Conservation (phyloP, 2,329 filamentous ascomycete genomes). For the Beauveria rudraprayagi region DNA sequence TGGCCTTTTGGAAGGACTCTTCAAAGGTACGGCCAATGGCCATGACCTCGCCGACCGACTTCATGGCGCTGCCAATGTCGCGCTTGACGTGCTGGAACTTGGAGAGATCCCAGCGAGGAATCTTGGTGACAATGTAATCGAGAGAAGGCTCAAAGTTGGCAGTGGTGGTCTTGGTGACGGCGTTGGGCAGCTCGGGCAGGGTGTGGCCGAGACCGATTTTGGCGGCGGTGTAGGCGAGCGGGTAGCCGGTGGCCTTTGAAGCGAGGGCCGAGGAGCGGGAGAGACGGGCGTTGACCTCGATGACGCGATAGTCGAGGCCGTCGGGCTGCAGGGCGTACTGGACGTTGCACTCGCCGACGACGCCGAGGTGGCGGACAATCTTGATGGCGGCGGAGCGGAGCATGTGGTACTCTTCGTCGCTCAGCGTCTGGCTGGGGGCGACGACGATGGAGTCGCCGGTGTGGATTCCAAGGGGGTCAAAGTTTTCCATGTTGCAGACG, state of each 20-base stretch:
- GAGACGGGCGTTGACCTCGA: slow-evolving; percentile 97
- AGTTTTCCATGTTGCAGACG: slow-evolving; percentile 80
- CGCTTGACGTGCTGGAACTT: slow-evolving; percentile 99
- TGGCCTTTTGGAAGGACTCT: slow-evolving; percentile 98
- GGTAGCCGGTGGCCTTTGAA: slow-evolving; percentile 96
- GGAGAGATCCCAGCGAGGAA: slow-evolving; percentile 93
- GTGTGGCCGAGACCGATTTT: slow-evolving; percentile 97
- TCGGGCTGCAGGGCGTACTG: slow-evolving; percentile 96
- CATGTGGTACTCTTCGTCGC: slow-evolving; percentile 99
- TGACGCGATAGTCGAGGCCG: slow-evolving; percentile 95
- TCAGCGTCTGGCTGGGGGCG: slow-evolving; percentile 91
- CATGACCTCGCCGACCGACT: slow-evolving; percentile 98
- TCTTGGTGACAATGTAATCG: slow-evolving; percentile 98
- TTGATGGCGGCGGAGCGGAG: slow-evolving; percentile 95
- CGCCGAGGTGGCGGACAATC: slow-evolving; percentile 92
- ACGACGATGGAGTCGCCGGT: slow-evolving; percentile 99
- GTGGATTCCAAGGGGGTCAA: slow-evolving; percentile 93
- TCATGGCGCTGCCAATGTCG: slow-evolving; percentile 96
- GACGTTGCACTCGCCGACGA: slow-evolving; percentile 97
- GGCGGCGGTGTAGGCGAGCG: slow-evolving; percentile 91
- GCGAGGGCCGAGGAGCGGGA: slow-evolving; percentile 94
- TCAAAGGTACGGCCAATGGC: slow-evolving; percentile 97
- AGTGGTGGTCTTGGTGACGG: slow-evolving; percentile 96
- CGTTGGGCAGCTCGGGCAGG: slow-evolving; percentile 91
- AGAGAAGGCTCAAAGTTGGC: slow-evolving; percentile 97